These are phyloP conservation scores for Ilyonectria sp. DNA, from an alignment of 2,329 filamentous ascomycete species.

Conservation along the genomic window DNA sequence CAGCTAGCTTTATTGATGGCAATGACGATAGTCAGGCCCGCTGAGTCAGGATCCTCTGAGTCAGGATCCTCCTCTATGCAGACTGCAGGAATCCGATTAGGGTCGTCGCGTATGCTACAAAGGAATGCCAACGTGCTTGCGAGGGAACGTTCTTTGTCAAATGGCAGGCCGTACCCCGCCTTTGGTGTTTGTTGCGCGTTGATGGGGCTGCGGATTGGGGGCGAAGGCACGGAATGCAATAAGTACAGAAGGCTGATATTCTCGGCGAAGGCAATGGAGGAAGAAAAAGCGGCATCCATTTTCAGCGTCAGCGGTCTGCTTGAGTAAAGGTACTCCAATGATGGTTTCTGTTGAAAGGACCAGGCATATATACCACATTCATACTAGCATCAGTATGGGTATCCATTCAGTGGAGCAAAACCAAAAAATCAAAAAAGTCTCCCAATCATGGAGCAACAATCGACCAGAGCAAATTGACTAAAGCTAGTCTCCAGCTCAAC, in stretches of 20 bases:
- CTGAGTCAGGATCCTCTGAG: too few relatives aligned
- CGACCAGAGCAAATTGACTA: too few relatives aligned
- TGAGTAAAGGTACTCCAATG: too few relatives aligned
- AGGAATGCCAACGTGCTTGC: constrained; percentile 52
- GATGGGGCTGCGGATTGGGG: constrained; percentile 35
- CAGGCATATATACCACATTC: too few relatives aligned
- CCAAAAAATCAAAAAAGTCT: too few relatives aligned
- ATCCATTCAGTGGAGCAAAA: too few relatives aligned
- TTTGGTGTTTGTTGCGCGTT: constrained; percentile 14
- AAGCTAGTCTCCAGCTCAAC: too few relatives aligned
- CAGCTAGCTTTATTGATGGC: constrained; percentile 50
- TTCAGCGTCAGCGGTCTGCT: too few relatives aligned
- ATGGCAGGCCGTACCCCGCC: constrained; percentile 47
- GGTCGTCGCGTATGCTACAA: constrained; percentile 47
- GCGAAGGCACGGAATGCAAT: constrained; percentile 45
- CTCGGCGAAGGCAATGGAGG: constrained; percentile 42
- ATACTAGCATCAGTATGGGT: too few relatives aligned
- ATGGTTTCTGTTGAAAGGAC: too few relatives aligned
- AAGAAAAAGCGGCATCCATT: not conserved
- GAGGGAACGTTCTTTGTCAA: constrained; percentile 52
- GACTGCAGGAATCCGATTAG: constrained; percentile 53
- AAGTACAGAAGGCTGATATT: constrained; percentile 47
- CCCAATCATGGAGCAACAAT: too few relatives aligned
- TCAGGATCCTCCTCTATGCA: constrained; percentile 50
- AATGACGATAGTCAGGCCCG: constrained; percentile 47